Evolutionary conservation across 2,329 filamentous ascomycete species (phyloP), one percentile per base, ranked within the genome.

Genomic region (Verticillium zaregamsianum): DNA sequence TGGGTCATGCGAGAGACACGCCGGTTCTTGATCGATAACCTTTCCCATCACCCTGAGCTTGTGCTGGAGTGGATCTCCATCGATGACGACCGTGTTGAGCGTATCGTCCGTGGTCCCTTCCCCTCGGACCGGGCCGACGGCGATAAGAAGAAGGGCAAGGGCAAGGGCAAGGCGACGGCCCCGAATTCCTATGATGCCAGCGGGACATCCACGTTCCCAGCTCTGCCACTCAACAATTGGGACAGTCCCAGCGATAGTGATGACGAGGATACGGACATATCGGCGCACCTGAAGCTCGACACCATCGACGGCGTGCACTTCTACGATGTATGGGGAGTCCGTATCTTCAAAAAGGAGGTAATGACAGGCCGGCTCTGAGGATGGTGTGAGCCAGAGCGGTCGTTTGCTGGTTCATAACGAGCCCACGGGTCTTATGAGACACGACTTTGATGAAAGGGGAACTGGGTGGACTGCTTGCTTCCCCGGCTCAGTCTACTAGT

Each of bases 21-120:
- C 49, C 79, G 77, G n/a, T 88, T 88, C 68, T 78, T 85, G 32
- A 77, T 86, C 11, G 86, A 89, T 68, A 84, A 78, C 35, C 70
- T 88, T 2, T 79, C 82, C 2, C 82, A 87, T 62, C 77, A 83
- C 62, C 83, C 83, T 0, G 68, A 80, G 11, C 74, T 86, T 68
- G 82, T 82, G 66, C 75, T 89, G 2, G 82, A 87, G 68, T 88
- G 82, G 77, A 73, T 89, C 20, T 82, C 83, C 5, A 80, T 87
- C 62, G 80, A 82, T 54, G 81, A 81, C 11, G 76, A 81, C 60
- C 71, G 74, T 0, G 79, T 83, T 5, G 80, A 84, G 37, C 78
- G 78, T 23, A 76, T 87, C 20, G 69, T 83, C 28, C 75, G 82
- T 35, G 75, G 74, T 59, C 45, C 45, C 11, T 52, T 52, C 45